Evolutionary conservation across 495 filamentous ascomycete species (phyloP).

Genomic region (Neurospora discreta): DNA sequence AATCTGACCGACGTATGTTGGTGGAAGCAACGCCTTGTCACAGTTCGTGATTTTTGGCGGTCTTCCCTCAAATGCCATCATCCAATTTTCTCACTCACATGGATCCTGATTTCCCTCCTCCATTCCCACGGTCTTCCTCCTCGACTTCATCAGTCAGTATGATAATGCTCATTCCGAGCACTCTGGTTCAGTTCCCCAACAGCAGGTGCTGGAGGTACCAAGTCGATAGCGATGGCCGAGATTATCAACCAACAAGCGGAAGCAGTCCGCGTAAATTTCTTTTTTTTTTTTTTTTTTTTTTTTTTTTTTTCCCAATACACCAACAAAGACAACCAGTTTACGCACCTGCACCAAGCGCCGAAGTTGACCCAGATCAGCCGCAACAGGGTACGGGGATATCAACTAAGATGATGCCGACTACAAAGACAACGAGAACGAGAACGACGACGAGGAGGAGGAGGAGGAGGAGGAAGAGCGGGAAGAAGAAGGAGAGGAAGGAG

Average conservation of each 20-base stretch:
- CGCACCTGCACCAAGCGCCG: not conserved
- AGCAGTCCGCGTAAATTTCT: not conserved
- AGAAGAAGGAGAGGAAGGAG: too few relatives aligned
- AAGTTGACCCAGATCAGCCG: not conserved
- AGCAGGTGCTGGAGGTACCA: not conserved
- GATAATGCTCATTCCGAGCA: not conserved
- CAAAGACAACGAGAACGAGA: not conserved
- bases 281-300: not conserved
- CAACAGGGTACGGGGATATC: not conserved
- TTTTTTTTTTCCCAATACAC: not conserved
- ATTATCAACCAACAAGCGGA: not conserved
- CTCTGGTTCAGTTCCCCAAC: not conserved
- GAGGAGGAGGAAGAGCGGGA: not conserved
- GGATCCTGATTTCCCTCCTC: not conserved
- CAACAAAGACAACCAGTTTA: not conserved
- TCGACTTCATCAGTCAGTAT: not conserved
- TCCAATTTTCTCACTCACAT: not conserved
- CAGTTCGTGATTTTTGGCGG: not conserved
- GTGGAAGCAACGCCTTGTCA: not conserved
- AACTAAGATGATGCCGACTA: not conserved
- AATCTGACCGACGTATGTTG: not conserved
- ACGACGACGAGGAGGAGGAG: not conserved
- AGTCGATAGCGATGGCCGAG: not conserved
- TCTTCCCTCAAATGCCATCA: not conserved
- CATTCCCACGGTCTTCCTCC: not conserved